Conservation (phyloP, 306 rosid genomes). For the Ammopiptanthus mongolicus region DNA sequence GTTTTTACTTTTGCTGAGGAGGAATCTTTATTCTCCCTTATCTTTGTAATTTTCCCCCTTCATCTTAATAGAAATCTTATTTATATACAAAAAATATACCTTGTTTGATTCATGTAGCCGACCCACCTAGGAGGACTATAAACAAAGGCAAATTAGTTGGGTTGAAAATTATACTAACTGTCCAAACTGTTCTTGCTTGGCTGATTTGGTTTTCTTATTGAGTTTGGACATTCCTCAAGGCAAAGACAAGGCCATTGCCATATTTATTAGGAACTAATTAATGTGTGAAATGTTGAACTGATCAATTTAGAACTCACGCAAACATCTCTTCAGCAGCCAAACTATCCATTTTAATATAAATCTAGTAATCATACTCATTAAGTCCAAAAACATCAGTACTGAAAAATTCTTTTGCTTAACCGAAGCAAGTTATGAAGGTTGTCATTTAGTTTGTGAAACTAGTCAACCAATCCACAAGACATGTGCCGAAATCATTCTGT, state of each 20-base stretch:
- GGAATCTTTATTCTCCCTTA: neutral
- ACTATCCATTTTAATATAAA: no score
- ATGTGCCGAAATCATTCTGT: neutral
- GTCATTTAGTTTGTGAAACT: constrained; percentile 7
- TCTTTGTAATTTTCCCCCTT: neutral
- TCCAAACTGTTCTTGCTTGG: neutral
- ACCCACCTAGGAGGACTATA: neutral
- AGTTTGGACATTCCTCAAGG: neutral
- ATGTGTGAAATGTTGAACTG: no score
- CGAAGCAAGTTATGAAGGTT: constrained; percentile 1
- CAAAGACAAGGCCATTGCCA: neutral
- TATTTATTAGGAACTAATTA: neutral
- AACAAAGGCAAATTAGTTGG: neutral
- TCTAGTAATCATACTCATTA: no score
- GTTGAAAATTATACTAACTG: no score
- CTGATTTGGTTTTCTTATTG: constrained; percentile 15
- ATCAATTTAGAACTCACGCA: no score
- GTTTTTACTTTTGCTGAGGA: no score
- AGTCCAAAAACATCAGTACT: no score
- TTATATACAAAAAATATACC: neutral
- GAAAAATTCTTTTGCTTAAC: no score
- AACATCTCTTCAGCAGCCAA: no score
- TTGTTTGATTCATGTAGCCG: neutral
- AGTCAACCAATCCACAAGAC: neutral
- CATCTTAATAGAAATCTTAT: neutral